These are phyloP conservation scores for Rubroboletus satanas DNA, from an alignment of 768 basidiomycete species.

Conservation along the genomic window DNA sequence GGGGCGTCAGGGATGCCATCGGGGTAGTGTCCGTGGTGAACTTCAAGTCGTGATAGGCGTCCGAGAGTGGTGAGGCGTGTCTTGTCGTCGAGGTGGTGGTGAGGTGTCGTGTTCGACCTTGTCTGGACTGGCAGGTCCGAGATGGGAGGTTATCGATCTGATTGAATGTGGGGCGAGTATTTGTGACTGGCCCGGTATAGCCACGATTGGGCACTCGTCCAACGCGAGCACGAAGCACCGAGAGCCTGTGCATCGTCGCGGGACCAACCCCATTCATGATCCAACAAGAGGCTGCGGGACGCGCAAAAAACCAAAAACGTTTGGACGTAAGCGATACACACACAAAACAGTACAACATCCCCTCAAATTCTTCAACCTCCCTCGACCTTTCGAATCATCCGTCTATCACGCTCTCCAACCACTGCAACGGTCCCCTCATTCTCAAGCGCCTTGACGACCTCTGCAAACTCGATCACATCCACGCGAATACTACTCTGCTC, in stretches of 20 bases:
- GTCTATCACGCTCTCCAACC: conserved; percentile 80
- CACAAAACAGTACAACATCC: background rate
- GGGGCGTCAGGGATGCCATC: conserved; percentile 55
- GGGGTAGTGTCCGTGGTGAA: conserved; percentile 2
- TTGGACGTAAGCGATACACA: conserved; percentile 3
- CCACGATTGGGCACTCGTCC: background rate
- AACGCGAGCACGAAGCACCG: background rate
- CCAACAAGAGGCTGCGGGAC: background rate
- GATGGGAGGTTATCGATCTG: background rate
- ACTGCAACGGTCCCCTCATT: conserved; percentile 85
- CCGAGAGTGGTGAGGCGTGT: background rate
- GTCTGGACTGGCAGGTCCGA: background rate
- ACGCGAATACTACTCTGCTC: conserved; percentile 83
- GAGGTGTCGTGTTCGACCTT: conserved; percentile 4
- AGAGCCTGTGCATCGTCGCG: background rate
- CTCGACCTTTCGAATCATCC: conserved; percentile 72
- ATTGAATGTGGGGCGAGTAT: background rate
- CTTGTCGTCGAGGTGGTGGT: conserved; percentile 5
- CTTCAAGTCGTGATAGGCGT: background rate
- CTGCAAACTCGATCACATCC: conserved; percentile 74
- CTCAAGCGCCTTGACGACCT: conserved; percentile 73
- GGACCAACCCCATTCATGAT: background rate
- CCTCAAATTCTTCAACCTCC: conserved; percentile 19
- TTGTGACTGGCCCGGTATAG: conserved; percentile 16
- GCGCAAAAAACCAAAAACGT: background rate